Percentiles rank a stretch among this genome's conserved stretches.
phyloP scores from a whole-genome alignment of 805 yeast species.

The Kazachstania viticola region DNA sequence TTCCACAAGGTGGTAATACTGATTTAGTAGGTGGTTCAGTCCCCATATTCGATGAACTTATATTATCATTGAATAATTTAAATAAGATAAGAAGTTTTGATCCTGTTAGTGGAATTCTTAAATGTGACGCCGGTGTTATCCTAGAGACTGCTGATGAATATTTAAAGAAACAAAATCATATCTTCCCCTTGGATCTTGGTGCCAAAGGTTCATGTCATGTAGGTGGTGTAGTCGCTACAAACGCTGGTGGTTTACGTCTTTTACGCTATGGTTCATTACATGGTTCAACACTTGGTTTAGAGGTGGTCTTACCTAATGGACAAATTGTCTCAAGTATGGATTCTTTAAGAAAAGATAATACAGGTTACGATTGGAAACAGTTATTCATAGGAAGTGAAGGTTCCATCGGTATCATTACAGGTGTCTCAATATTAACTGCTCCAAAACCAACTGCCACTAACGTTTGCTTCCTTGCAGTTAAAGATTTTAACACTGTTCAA shows the following conservation, averaged over 20 bases:
- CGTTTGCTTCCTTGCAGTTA: slow-evolving; percentile 79
- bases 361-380: slow-evolving; percentile 90
- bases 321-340: slow-evolving; percentile 68
- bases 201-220: slow-evolving; percentile 96
- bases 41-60: slow-evolving; percentile 85
- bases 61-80: slow-evolving; percentile 56
- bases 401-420: slow-evolving; percentile 82
- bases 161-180: slow-evolving; percentile 70
- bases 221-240: slow-evolving; percentile 91
- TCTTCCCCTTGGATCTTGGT: slow-evolving; percentile 88
- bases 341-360: slow-evolving; percentile 84
- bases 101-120: slow-evolving; percentile 68
- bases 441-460: slow-evolving; percentile 76
- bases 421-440: slow-evolving; percentile 81
- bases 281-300: slow-evolving; percentile 83
- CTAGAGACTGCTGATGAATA: slow-evolving; percentile 74
- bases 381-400: slow-evolving; percentile 92
- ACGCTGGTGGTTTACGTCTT: slow-evolving; percentile 89
- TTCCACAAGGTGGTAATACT: slow-evolving; percentile 96
- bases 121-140: slow-evolving; percentile 84
- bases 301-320: slow-evolving; percentile 88
- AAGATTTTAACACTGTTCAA: slow-evolving; percentile 74
- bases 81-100: slow-evolving; percentile 79
- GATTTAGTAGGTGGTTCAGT: slow-evolving; percentile 92
- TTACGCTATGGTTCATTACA: slow-evolving; percentile 86